A percentile compares a stretch with the other conserved stretches of the same genome.
phyloP scores from a whole-genome alignment of 1,284 basidiomycete genomes.

The Boletellus deceptivus region DNA sequence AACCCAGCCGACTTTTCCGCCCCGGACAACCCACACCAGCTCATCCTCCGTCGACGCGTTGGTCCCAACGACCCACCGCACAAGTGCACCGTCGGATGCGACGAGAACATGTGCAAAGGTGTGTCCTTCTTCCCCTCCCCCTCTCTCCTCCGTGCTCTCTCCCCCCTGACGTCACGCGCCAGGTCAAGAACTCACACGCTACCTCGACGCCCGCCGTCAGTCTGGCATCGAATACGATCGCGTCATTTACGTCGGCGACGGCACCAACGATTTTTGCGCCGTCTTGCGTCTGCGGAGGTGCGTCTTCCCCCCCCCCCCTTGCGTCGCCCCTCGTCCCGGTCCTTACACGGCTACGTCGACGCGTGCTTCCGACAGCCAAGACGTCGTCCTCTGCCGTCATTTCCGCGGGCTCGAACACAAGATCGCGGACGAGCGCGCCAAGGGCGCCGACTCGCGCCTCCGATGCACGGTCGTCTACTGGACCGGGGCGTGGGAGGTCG shows the following conservation, averaged over 20 bases:
- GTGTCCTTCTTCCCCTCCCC: background rate
- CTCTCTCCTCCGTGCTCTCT: background rate
- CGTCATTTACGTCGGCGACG: slow-evolving; percentile 92
- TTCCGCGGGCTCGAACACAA: slow-evolving; percentile 75
- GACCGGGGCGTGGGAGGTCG: slow-evolving; percentile 93
- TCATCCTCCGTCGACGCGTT: slow-evolving; percentile 77
- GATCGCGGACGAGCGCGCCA: slow-evolving; percentile 55
- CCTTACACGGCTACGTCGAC: too few relatives aligned
- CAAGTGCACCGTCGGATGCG: slow-evolving; percentile 84
- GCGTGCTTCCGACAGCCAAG: slow-evolving; percentile 52
- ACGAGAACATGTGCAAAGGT: slow-evolving; percentile 99
- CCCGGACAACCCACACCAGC: slow-evolving; percentile 60
- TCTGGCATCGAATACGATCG: slow-evolving; percentile 72
- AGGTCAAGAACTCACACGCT: slow-evolving; percentile 89
- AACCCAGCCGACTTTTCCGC: slow-evolving; percentile 87
- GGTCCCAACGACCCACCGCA: slow-evolving; percentile 81
- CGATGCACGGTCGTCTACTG: slow-evolving; percentile 77
- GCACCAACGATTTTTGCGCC: slow-evolving; percentile 95
- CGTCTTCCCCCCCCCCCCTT: slow-evolving; percentile 20
- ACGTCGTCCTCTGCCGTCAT: slow-evolving; percentile 74
- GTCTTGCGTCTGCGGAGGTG: slow-evolving; percentile 77
- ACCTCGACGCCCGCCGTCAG: slow-evolving; percentile 53
- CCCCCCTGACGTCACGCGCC: background rate
- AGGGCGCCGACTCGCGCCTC: slow-evolving; percentile 58
- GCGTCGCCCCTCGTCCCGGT: background rate